phyloP scores from a whole-genome alignment of 2,329 filamentous ascomycete species.

The Arachnomyces sp. region DNA sequence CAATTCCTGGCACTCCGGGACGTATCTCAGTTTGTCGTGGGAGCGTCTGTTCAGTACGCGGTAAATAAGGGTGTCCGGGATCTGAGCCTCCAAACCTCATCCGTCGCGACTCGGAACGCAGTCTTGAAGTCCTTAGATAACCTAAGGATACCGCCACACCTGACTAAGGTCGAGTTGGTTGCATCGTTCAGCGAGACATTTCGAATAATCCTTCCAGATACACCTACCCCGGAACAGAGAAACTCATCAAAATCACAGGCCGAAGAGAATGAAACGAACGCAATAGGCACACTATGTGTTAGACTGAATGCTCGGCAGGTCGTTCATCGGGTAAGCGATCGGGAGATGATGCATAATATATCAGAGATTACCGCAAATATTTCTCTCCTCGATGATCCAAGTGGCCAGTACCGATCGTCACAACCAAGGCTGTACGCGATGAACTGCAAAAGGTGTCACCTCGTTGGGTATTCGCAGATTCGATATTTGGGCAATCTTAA shows the following conservation, averaged over 20 bases:
- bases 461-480: constrained; percentile 31
- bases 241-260: constrained; percentile 17
- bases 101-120: constrained; percentile 30
- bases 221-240: constrained; percentile 22
- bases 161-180: constrained; percentile 30
- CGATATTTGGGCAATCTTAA: constrained; percentile 19
- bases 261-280: constrained; percentile 31
- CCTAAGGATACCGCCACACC: constrained; percentile 26
- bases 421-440: constrained; percentile 29
- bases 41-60: constrained; percentile 32
- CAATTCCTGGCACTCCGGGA: constrained; percentile 35
- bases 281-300: constrained; percentile 28
- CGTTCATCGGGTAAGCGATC: constrained; percentile 34
- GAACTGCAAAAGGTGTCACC: constrained; percentile 31
- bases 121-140: constrained; percentile 30
- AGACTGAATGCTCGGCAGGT: constrained; percentile 29
- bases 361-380: constrained; percentile 30
- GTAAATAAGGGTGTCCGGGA: constrained; percentile 30
- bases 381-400: constrained; percentile 29
- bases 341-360: constrained; percentile 29
- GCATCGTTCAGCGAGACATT: constrained; percentile 30
- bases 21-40: constrained; percentile 33
- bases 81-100: constrained; percentile 26
- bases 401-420: constrained; percentile 19
- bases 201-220: constrained; percentile 33